Conservation (phyloP, 2,329 filamentous ascomycete genomes). For the Penicillium digitatum region DNA sequence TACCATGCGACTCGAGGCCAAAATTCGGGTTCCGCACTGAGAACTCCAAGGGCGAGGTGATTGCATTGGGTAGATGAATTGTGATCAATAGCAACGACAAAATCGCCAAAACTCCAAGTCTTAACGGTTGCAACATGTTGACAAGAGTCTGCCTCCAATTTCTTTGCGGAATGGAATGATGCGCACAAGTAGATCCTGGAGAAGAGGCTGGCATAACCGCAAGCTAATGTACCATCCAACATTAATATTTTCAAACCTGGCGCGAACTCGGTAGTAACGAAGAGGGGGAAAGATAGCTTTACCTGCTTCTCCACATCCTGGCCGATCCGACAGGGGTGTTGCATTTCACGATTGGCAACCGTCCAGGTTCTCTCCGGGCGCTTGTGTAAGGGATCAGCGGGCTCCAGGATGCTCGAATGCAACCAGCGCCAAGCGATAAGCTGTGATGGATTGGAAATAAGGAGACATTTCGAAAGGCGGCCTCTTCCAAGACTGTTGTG, state of each 20-base stretch:
- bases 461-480: neutral
- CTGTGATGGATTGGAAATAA: neutral
- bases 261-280: neutral
- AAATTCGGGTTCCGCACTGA: neutral
- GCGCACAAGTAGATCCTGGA: neutral
- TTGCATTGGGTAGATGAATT: constrained; percentile 20
- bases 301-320: constrained; percentile 34
- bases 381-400: neutral
- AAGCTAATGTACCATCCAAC: constrained; percentile 14
- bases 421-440: neutral
- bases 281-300: constrained; percentile 7
- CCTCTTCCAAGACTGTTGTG: neutral
- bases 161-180: neutral
- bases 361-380: neutral
- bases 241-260: neutral
- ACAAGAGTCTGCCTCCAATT: neutral
- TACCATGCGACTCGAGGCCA: constrained; percentile 27
- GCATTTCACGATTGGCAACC: constrained; percentile 3
- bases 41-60: constrained; percentile 22
- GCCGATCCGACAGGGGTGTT: constrained; percentile 4
- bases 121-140: constrained; percentile 19
- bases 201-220: neutral
- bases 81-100: constrained; percentile 22
- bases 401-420: neutral
- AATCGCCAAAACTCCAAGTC: constrained; percentile 16